Evolutionary conservation across 2,329 filamentous ascomycete species (phyloP).

Genomic region (Venturiaceae sp.): DNA sequence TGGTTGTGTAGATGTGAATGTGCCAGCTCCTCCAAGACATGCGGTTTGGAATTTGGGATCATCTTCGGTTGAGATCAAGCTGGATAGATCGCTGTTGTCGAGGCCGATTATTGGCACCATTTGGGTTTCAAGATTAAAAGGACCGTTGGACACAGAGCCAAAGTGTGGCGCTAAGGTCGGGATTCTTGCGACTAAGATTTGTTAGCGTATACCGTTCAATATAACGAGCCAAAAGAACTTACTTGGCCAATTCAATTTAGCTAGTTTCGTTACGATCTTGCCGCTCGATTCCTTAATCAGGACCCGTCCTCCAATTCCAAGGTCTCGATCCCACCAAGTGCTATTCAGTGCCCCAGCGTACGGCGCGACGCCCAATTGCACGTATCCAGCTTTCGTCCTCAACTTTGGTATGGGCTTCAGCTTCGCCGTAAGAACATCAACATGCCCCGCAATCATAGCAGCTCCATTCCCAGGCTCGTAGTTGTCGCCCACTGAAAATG

Average conservation of each 20-base stretch:
- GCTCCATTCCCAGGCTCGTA: conserved; percentile 81
- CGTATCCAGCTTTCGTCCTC: conserved; percentile 73
- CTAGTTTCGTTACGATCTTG: conserved; percentile 71
- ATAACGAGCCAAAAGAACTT: conserved; percentile 15
- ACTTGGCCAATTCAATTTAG: conserved; percentile 87
- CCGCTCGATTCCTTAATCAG: conserved; percentile 66
- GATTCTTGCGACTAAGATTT: conserved; percentile 59
- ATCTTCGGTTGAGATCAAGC: conserved; percentile 12
- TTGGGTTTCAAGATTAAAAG: conserved; percentile 81
- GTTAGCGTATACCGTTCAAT: conserved; percentile 5
- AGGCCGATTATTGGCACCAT: conserved; percentile 91
- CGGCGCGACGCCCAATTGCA: conserved; percentile 74
- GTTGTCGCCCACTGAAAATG: conserved; percentile 70
- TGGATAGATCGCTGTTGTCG: conserved; percentile 52
- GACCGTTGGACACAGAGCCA: conserved; percentile 56
- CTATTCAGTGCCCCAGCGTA: conserved; percentile 81
- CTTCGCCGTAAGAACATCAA: conserved; percentile 75
- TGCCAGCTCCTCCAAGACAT: conserved; percentile 51
- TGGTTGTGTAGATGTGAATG: conserved; percentile 77
- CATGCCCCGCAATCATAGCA: conserved; percentile 82
- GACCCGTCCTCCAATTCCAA: conserved; percentile 82
- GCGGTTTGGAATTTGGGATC: conserved; percentile 27
- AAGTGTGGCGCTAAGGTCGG: conserved; percentile 93
- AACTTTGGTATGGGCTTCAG: conserved; percentile 85
- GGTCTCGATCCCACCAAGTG: conserved; percentile 96